Base-by-base conservation (phyloP, 2,329 filamentous ascomycete genomes). In the Lecanicillium sp. region DNA sequence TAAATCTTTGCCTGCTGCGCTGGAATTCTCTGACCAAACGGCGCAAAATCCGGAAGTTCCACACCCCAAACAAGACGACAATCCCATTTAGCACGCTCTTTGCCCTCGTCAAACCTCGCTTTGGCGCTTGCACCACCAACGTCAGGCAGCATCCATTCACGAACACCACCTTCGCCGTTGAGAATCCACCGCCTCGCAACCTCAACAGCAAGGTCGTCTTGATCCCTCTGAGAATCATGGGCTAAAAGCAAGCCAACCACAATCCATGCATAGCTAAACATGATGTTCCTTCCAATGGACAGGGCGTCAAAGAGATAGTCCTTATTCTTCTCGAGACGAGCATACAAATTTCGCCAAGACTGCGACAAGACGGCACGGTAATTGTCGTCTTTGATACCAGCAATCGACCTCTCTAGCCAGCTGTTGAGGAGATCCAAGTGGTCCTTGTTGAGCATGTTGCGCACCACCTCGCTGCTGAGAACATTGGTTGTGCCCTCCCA, bases 401-500 rank as follows among this genome's bases (percentile, higher is more conserved):
- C 31, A 13, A 41, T 35, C 4, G 38, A 22, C 9, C 19, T 18
- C 13, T 34, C 29, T 20, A 42, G 27, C 42, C 39, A 42, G 12
- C 12, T 17, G 11, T 33, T 14, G 13, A 44, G 11, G 3, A 33
- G 14, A 9, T 42, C 35, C 11, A 41, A 25, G 22, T 42, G 38
- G 17, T 44, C 31, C 4, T 32, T 14, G 15, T 35, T 38, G 8
- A 41, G 38, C 9, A 44, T n/a, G 14, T 44, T 36, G 5, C 43
- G 40, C 7, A 43, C 41, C 9, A 45, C 33, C 32, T 45, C 43
- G 14, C 43, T 45, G 32, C 41, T 43, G 8, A 45, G 43, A 4
- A 45, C 43, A 16, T 45, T 45, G 2, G 43, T 45, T 5, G 43
- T 45, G 9, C 43, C 43, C 43, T 45, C 43, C 43, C 43, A 45